Base-by-base conservation (phyloP, 352 stramenopile species). In the Thraustotheca clavata region DNA sequence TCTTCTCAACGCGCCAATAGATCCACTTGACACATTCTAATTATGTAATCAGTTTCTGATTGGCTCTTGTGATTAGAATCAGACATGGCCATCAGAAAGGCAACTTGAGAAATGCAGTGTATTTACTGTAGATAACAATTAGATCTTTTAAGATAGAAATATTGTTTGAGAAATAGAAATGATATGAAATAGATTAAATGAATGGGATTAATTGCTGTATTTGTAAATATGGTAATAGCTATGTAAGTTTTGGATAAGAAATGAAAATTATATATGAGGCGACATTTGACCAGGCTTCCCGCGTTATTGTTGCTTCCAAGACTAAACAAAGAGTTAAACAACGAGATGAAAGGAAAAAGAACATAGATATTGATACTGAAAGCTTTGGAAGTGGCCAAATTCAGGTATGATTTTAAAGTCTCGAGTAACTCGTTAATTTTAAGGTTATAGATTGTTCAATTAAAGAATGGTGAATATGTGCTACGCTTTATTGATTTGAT, bases 401-500 rank as follows among this genome's bases (percentile, higher is more conserved):
- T 2, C 43, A 52, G 43, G 43, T 52, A 47, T n/a, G n/a, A n/a
- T 5, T 52, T 9, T 2, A 52, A 43, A 43, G 38, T 43, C 20
- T 20, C 20, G 43, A 24, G 2, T 52, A 7, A 4, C 39, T 31
- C 43, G n/a, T 2, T 52, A 31, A 18, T 31, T 22, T 22, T 16
- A 16, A 50, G 9, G 12, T 20, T 24, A 52, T 24, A 65, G 57
- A 16, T 65, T 18, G 27, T 65, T 27, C 57, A 48, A 65, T n/a
- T n/a, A 9, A 16, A 40, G 14, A 38, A 50, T 54, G 57, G 57
- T 33, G 7, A 8, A 16, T 65, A 40, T 20, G n/a, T 27, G 6
- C 26, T 90, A 31, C 80, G 70, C 11, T 88, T 90, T 54, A 24
- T 79, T 26, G 67, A 83, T n/a, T 71, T 88, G 1, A 49, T 12